Percentiles rank a stretch among this genome's conserved stretches.
Conservation (phyloP, 2,329 filamentous ascomycete genomes). For the Akanthomyces uredinophilus region DNA sequence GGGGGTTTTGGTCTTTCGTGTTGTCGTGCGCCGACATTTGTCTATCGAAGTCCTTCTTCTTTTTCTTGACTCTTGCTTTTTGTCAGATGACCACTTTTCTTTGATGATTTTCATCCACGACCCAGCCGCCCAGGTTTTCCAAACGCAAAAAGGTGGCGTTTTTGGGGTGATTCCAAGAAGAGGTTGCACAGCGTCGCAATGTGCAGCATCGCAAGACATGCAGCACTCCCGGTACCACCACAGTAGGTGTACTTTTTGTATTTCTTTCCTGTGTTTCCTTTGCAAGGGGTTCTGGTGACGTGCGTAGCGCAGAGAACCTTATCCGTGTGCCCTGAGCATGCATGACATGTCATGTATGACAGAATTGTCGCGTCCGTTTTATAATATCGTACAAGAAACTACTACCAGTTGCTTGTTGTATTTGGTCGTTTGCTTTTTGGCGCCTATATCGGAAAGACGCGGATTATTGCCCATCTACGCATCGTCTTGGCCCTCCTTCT, state of each 20-base stretch:
- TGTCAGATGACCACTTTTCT: no score
- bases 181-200: background rate
- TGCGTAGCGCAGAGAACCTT: background rate
- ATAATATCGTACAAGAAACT: background rate
- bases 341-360: background rate
- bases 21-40: background rate
- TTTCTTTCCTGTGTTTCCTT: no score
- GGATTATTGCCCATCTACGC: slow-evolving; percentile 22
- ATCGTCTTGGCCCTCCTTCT: slow-evolving; percentile 37
- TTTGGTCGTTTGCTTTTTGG: background rate
- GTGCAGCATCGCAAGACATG: background rate
- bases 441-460: background rate
- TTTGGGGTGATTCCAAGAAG: no score
- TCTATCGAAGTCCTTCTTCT: no score
- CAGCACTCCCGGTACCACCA: background rate
- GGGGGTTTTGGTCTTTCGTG: background rate
- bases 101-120: no score
- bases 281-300: no score
- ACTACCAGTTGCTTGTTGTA: background rate
- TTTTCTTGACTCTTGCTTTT: no score
- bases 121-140: background rate
- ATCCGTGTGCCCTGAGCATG: background rate
- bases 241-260: background rate
- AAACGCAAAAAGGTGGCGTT: no score
- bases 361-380: background rate